These are phyloP conservation scores for Lactifluus pinguis DNA, from an alignment of 768 basidiomycete genomes.

Conservation along the genomic window DNA sequence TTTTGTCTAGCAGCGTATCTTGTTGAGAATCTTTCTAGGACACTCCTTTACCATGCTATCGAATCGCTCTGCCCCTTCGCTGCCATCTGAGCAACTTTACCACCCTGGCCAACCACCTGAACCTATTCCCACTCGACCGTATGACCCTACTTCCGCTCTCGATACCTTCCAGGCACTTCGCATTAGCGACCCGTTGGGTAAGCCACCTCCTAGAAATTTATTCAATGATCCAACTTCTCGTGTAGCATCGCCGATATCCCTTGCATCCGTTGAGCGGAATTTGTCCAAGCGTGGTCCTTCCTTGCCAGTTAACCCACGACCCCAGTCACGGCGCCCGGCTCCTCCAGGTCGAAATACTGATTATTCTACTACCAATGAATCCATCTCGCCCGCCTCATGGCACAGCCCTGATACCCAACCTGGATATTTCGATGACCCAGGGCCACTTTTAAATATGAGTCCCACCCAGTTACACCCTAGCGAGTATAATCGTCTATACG, in stretches of 20 bases:
- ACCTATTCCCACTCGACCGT: slow-evolving; percentile 18
- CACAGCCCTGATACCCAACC: not conserved
- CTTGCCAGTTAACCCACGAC: slow-evolving; percentile 31
- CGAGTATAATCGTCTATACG: slow-evolving; percentile 53
- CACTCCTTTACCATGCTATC: not conserved
- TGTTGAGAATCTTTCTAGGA: slow-evolving; percentile 4
- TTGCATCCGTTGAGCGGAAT: slow-evolving; percentile 24
- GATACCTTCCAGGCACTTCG: slow-evolving; percentile 47
- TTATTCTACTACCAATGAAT: slow-evolving; percentile 1
- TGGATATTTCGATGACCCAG: slow-evolving; percentile 1
- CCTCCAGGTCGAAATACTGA: not conserved
- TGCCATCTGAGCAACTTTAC: slow-evolving; percentile 8
- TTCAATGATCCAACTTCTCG: slow-evolving; percentile 42
- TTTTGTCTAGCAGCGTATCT: not conserved
- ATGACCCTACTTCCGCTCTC: slow-evolving; percentile 38
- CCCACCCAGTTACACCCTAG: slow-evolving; percentile 23
- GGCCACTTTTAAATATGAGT: not conserved
- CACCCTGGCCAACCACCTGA: not conserved
- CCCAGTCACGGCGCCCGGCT: slow-evolving; percentile 1
- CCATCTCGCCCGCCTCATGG: not conserved
- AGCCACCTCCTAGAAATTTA: slow-evolving; percentile 23
- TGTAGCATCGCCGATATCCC: slow-evolving; percentile 50
- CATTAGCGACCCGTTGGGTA: slow-evolving; percentile 34
- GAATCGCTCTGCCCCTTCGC: slow-evolving; percentile 12
- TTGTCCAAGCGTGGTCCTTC: slow-evolving; percentile 19